These are phyloP conservation scores for Stagonosporopsis rhizophila DNA, from an alignment of 2,329 filamentous ascomycete species.

Conservation along the genomic window DNA sequence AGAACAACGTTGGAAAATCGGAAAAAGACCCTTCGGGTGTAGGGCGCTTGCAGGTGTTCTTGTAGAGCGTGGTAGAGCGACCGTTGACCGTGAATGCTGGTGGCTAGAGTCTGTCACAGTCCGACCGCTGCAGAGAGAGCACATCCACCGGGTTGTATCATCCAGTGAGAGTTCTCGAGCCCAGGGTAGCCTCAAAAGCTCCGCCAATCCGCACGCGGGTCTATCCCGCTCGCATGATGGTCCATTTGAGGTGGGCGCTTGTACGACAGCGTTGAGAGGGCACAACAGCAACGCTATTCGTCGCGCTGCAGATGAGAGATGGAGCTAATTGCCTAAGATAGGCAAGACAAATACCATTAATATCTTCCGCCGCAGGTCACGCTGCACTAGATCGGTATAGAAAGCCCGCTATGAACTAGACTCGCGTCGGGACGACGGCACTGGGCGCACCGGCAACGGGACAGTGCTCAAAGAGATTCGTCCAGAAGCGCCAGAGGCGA, in stretches of 20 bases:
- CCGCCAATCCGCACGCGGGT: slow-evolving; percentile 41
- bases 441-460: slow-evolving; percentile 14
- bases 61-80: slow-evolving; percentile 49
- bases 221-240: slow-evolving; percentile 38
- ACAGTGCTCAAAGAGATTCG: slow-evolving; percentile 22
- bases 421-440: slow-evolving; percentile 37
- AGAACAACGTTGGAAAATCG: slow-evolving; percentile 45
- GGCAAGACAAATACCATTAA: slow-evolving; percentile 43
- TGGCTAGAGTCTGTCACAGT: slow-evolving; percentile 41
- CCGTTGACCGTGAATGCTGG: slow-evolving; percentile 43
- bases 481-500: slow-evolving; percentile 30
- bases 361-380: slow-evolving; percentile 29
- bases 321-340: slow-evolving; percentile 36
- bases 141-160: slow-evolving; percentile 36
- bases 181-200: slow-evolving; percentile 25
- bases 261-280: slow-evolving; percentile 40
- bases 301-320: slow-evolving; percentile 24
- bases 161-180: slow-evolving; percentile 39
- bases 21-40: slow-evolving; percentile 50
- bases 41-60: slow-evolving; percentile 52
- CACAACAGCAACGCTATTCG: slow-evolving; percentile 40
- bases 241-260: slow-evolving; percentile 43
- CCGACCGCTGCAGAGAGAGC: slow-evolving; percentile 43
- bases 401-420: slow-evolving; percentile 17
- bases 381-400: slow-evolving; percentile 10